Conservation (phyloP, 345 rosid genomes). For the Populus tremula region DNA sequence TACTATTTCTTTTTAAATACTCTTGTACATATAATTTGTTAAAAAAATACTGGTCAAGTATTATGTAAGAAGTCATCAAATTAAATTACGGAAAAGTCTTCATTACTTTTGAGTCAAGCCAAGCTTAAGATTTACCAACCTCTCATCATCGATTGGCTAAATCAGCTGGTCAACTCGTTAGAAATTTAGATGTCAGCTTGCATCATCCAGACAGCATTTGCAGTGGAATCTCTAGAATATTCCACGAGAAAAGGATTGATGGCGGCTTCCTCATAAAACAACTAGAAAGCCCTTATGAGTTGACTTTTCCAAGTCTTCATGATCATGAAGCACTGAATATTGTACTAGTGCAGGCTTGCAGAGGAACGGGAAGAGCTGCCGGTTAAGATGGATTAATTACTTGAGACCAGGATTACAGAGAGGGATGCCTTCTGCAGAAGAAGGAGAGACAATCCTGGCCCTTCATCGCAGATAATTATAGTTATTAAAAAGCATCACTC, state of each 20-base stretch:
- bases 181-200: not conserved
- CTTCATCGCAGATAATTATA: constrained; percentile 40
- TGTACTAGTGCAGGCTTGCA: constrained; percentile 53
- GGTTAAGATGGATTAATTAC: constrained; percentile 93
- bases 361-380: constrained; percentile 94
- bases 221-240: not conserved
- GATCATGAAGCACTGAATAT: not conserved
- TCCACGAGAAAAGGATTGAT: not conserved
- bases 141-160: not conserved
- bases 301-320: not conserved
- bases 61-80: not conserved
- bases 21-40: not conserved
- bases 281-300: constrained; percentile 25
- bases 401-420: constrained; percentile 74
- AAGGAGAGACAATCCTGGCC: constrained; percentile 62
- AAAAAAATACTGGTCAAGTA: not conserved
- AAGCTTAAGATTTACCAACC: not conserved
- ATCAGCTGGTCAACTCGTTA: not conserved
- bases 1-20: too few relatives aligned
- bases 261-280: not conserved
- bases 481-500: not conserved
- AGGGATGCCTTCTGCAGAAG: constrained; percentile 55
- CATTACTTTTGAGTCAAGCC: not conserved
- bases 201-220: not conserved
- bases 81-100: not conserved